These are phyloP conservation scores for Alternaria gansuensis DNA, from an alignment of 2,329 filamentous ascomycete genomes.

Conservation along the genomic window DNA sequence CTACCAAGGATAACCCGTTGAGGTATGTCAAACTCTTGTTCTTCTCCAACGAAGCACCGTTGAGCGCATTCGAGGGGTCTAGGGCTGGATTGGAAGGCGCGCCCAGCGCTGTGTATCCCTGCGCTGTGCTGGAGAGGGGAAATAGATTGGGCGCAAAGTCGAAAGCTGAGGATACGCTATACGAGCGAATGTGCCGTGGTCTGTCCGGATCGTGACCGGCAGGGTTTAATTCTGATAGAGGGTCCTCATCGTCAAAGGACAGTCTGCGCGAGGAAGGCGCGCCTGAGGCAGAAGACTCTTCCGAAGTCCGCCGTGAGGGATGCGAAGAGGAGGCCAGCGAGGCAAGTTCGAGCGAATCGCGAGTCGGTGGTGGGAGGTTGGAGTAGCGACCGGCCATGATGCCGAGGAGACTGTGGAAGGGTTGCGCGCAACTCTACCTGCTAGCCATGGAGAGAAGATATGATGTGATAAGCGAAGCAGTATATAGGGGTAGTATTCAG, in stretches of 20 bases:
- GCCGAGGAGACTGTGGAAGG: conserved; percentile 19
- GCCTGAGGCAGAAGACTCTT: conserved; percentile 79
- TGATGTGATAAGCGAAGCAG: conserved; percentile 5
- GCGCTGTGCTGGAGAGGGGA: conserved; percentile 84
- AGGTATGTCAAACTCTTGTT: conserved; percentile 95
- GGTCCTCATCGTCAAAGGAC: conserved; percentile 87
- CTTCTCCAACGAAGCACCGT: conserved; percentile 87
- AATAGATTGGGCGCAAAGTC: conserved; percentile 95
- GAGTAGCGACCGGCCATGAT: conserved; percentile 53
- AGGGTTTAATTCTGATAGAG: conserved; percentile 67
- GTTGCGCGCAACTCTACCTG: conserved; percentile 29
- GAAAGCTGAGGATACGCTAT: conserved; percentile 91
- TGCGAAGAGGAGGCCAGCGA: conserved; percentile 88
- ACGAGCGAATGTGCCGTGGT: conserved; percentile 70
- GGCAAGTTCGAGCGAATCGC: conserved; percentile 96
- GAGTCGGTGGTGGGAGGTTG: conserved; percentile 58
- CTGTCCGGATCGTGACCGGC: conserved; percentile 57
- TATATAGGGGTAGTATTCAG: conserved; percentile 25
- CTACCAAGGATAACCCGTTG: conserved; percentile 89
- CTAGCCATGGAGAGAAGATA: conserved; percentile 39
- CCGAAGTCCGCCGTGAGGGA: conserved; percentile 70
- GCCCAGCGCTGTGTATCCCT: conserved; percentile 82
- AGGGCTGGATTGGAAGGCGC: conserved; percentile 69
- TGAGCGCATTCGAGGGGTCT: conserved; percentile 65
- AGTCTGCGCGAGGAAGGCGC: conserved; percentile 90